Evolutionary conservation across 768 basidiomycete genomes (phyloP).

Genomic region (Leccinum imitatum): DNA sequence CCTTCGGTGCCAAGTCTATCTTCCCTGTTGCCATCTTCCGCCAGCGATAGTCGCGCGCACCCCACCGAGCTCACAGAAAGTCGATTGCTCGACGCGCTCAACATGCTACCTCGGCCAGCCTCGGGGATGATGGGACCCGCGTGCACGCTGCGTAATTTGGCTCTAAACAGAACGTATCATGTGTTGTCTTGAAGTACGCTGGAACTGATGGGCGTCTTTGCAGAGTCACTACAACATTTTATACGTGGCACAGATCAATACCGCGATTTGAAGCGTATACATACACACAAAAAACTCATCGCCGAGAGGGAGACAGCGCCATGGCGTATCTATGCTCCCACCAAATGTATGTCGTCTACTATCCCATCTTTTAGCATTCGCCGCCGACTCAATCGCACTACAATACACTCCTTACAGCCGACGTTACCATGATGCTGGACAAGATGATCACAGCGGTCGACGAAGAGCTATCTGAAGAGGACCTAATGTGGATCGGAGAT

Average conservation of each 20-base stretch:
- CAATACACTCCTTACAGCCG: not conserved
- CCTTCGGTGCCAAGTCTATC: too few relatives aligned
- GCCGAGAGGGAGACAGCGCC: not conserved
- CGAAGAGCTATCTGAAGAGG: not conserved
- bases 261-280: not conserved
- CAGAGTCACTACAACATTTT: not conserved
- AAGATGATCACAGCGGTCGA: not conserved
- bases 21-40: not conserved
- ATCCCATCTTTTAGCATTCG: not conserved
- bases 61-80: not conserved
- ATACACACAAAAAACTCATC: not conserved
- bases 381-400: not conserved
- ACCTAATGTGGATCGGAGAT: not conserved
- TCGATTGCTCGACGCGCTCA: not conserved
- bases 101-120: conserved; percentile 1
- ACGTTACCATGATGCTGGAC: not conserved
- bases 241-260: not conserved
- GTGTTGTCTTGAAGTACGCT: not conserved
- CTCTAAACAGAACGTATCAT: not conserved
- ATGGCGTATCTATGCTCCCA: not conserved
- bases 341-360: not conserved
- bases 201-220: not conserved
- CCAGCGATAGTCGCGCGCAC: not conserved
- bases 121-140: conserved; percentile 20
- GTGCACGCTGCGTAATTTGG: not conserved